A percentile compares a stretch with the other conserved stretches of the same genome.
Evolutionary conservation across 1,284 basidiomycete species (phyloP).

Genomic region (Boletus sp.): DNA sequence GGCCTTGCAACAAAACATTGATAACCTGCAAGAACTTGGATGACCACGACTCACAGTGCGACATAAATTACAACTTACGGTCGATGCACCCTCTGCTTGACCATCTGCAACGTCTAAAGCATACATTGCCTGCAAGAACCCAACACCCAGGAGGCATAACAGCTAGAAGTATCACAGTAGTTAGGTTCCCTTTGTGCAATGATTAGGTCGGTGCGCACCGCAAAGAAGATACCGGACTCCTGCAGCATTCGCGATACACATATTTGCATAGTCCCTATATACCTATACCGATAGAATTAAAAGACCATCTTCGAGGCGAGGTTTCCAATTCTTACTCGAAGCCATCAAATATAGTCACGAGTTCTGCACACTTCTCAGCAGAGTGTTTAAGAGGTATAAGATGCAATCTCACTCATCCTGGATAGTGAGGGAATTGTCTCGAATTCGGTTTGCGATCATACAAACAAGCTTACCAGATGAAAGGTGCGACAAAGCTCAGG

Average conservation of each 20-base stretch:
- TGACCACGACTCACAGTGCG: background rate
- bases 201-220: constrained; percentile 42
- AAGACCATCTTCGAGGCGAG: background rate
- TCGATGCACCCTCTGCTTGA: constrained; percentile 49
- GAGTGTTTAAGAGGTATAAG: constrained; percentile 2
- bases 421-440: background rate
- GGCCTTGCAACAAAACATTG: constrained; percentile 75
- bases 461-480: constrained; percentile 67
- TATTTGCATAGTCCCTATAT: constrained; percentile 82
- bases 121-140: constrained; percentile 83
- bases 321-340: constrained; percentile 55
- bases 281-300: constrained; percentile 39
- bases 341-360: constrained; percentile 77
- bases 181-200: background rate
- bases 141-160: constrained; percentile 75
- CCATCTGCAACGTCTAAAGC: constrained; percentile 92
- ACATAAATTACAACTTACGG: constrained; percentile 34
- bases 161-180: constrained; percentile 44
- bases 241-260: constrained; percentile 86
- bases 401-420: constrained; percentile 70
- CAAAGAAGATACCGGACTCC: constrained; percentile 92
- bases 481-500: constrained; percentile 79
- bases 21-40: constrained; percentile 46
- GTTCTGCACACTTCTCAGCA: constrained; percentile 42
- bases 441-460: background rate